Conservation (phyloP, 192 early-diverging fungal genomes). For the Chytriomyces hyalinus region DNA sequence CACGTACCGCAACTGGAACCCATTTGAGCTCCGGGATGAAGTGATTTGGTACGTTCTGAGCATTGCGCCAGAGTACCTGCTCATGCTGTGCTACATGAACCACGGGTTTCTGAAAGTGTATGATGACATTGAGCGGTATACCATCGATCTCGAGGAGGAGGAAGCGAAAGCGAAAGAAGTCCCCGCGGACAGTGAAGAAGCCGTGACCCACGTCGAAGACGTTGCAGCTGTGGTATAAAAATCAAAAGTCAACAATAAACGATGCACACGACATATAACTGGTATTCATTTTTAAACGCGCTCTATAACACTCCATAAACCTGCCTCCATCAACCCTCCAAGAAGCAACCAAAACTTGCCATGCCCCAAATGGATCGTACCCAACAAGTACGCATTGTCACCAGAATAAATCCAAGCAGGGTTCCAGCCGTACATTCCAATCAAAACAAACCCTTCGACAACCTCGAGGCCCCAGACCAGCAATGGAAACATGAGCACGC, state of each 20-base stretch:
- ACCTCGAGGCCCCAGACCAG: constrained; percentile 23
- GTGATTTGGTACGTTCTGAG: background rate
- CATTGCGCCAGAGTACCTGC: background rate
- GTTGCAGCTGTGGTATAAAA: no score
- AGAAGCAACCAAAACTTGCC: constrained; percentile 38
- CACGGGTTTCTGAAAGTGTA: constrained; percentile 4
- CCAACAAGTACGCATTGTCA: constrained; percentile 28
- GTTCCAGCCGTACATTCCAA: constrained; percentile 37
- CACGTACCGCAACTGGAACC: background rate
- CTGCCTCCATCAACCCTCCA: constrained; percentile 12
- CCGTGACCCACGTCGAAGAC: no score
- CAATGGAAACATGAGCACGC: constrained; percentile 1
- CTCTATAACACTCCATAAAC: background rate
- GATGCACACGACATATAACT: no score
- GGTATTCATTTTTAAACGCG: no score
- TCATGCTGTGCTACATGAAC: background rate
- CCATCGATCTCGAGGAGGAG: background rate
- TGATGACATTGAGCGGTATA: background rate
- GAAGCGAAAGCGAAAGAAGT: background rate
- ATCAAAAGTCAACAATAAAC: no score
- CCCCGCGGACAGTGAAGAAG: no score
- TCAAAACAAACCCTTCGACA: constrained; percentile 19
- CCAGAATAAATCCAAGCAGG: constrained; percentile 41
- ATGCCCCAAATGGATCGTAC: constrained; percentile 36
- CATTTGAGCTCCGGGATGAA: background rate